Conservation (phyloP, 2,329 filamentous ascomycete species). For the Verticillium zaregamsianum region DNA sequence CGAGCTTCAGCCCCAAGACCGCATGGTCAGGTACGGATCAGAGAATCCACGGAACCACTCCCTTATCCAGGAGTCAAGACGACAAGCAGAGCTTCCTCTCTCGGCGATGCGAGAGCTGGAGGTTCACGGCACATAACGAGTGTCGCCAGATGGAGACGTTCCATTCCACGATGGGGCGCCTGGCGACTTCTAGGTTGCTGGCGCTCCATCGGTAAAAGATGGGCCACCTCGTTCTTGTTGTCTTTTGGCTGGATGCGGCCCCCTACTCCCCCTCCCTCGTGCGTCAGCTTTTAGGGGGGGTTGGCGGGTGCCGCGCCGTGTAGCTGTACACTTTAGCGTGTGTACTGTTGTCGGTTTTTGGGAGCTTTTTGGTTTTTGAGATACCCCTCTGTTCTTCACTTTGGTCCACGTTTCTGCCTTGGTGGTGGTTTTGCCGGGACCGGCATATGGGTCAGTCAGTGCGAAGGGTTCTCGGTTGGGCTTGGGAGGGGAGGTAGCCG, state of each 20-base stretch:
- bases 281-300: not conserved
- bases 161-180: conserved; percentile 1
- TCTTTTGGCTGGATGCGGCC: not conserved
- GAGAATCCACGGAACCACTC: conserved; percentile 4
- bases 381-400: conserved; percentile 14
- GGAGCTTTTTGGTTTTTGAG: conserved; percentile 13
- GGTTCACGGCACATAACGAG: not conserved
- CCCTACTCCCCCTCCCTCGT: not conserved
- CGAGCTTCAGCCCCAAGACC: not conserved
- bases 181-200: conserved; percentile 3
- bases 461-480: not conserved
- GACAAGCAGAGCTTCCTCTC: not conserved
- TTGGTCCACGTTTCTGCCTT: not conserved
- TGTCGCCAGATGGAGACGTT: conserved; percentile 1
- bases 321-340: conserved; percentile 5
- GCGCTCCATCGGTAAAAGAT: conserved; percentile 5
- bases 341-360: conserved; percentile 3
- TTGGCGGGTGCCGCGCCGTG: conserved; percentile 2
- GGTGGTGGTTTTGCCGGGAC: not conserved
- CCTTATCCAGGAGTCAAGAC: conserved; percentile 2
- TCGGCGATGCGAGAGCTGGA: not conserved
- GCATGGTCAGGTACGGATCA: conserved; percentile 1
- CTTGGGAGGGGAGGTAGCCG: not conserved
- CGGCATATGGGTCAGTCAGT: conserved; percentile 2
- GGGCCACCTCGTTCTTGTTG: not conserved